phyloP scores from a whole-genome alignment of 148 eudicot genomes.

The Salicornia ramosissima region DNA sequence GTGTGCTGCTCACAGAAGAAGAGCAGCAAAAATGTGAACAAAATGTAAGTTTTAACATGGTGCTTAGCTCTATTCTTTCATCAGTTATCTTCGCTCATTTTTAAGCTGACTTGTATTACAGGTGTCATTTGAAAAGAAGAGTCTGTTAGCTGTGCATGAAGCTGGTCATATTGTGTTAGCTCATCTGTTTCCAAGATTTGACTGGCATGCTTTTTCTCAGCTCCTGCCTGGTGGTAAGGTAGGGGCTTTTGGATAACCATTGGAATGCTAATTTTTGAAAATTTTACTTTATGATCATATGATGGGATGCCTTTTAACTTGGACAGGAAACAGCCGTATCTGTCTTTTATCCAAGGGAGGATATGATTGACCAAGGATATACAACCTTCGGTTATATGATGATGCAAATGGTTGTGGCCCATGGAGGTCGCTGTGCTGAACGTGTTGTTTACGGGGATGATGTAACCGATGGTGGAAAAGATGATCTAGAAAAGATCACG shows the following conservation, averaged over 20 bases:
- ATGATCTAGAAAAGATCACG: conserved; percentile 82
- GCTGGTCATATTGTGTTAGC: conserved; percentile 92
- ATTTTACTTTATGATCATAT: conserved; percentile 8
- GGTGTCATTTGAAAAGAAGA: conserved; percentile 75
- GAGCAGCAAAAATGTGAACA: conserved; percentile 88
- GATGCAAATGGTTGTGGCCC: conserved; percentile 99
- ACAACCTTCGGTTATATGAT: conserved; percentile 90
- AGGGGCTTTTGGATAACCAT: conserved; percentile 8
- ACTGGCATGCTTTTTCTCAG: conserved; percentile 99
- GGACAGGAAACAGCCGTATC: conserved; percentile 92
- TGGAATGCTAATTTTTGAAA: not conserved
- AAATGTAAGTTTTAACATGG: conserved; percentile 42
- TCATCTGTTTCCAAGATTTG: conserved; percentile 87
- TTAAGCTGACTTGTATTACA: conserved; percentile 20
- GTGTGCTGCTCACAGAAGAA: conserved; percentile 92
- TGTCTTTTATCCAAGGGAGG: conserved; percentile 91
- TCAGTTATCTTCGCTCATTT: not conserved
- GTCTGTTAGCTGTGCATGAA: conserved; percentile 90
- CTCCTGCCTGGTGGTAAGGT: conserved; percentile 97
- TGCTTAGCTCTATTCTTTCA: conserved; percentile 1
- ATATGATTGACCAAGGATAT: conserved; percentile 70
- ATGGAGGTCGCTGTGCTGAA: conserved; percentile 94
- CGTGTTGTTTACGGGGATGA: conserved; percentile 82
- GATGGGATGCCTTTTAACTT: conserved; percentile 3
- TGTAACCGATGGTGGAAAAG: conserved; percentile 79